phyloP scores from a whole-genome alignment of 1,284 basidiomycete species.

The Ustilago bromivora region DNA sequence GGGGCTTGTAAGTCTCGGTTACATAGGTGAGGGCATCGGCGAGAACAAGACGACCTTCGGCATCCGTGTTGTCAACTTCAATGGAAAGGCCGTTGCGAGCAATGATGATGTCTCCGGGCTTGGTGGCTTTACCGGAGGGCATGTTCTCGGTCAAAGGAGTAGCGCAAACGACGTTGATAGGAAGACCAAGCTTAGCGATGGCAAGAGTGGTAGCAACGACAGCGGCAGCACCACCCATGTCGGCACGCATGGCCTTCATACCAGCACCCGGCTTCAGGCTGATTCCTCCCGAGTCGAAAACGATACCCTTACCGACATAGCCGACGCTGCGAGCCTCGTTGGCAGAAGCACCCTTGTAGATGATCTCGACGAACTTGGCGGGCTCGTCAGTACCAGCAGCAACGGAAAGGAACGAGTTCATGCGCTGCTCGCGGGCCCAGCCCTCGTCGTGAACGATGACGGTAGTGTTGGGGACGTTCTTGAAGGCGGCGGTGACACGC shows the following conservation, averaged over 20 bases:
- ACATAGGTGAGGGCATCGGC: conserved; percentile 86
- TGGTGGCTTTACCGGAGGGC: conserved; percentile 79
- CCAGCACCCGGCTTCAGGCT: conserved; percentile 79
- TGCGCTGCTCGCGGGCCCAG: conserved; percentile 86
- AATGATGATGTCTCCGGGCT: conserved; percentile 84
- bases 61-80: conserved; percentile 89
- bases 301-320: conserved; percentile 81
- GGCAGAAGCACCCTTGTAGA: conserved; percentile 81
- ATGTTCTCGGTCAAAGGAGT: conserved; percentile 84
- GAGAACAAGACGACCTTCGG: conserved; percentile 82
- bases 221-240: conserved; percentile 76
- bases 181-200: conserved; percentile 82
- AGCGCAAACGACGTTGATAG: conserved; percentile 80
- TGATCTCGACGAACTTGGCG: conserved; percentile 86
- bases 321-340: conserved; percentile 76
- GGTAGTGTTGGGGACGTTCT: conserved; percentile 78
- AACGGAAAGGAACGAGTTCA: conserved; percentile 90
- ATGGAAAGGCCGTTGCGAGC: conserved; percentile 90
- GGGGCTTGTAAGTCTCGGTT: conserved; percentile 81
- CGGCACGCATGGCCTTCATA: conserved; percentile 73
- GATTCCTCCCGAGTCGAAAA: conserved; percentile 83
- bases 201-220: conserved; percentile 80
- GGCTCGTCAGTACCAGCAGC: conserved; percentile 85
- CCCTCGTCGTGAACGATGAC: conserved; percentile 82
- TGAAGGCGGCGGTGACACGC: conserved; percentile 78